These are phyloP conservation scores for Penicillium lagena DNA, from an alignment of 495 filamentous ascomycete species.

Conservation along the genomic window DNA sequence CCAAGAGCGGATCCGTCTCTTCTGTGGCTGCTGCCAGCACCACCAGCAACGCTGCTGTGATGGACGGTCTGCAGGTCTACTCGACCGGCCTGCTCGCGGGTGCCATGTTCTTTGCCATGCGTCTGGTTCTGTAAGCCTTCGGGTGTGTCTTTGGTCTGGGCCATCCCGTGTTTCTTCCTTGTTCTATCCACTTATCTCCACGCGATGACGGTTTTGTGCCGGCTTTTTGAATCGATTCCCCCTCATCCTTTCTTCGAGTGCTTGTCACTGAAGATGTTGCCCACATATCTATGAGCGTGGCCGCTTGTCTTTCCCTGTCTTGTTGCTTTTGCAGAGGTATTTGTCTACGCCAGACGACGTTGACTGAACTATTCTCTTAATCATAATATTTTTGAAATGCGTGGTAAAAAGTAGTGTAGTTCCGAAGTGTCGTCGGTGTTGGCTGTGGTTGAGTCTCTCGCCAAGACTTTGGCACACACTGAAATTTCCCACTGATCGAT, in stretches of 20 bases:
- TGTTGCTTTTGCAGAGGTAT: not conserved
- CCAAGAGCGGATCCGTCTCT: slow-evolving; percentile 16
- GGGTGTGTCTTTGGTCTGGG: slow-evolving; percentile 1
- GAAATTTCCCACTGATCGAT: slow-evolving; percentile 42
- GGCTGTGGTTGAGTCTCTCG: slow-evolving; percentile 15
- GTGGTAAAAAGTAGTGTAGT: too few species aligned
- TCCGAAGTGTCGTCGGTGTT: too few species aligned
- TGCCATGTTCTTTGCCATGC: slow-evolving; percentile 40
- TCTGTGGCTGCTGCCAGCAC: slow-evolving; percentile 24
- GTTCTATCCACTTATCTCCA: slow-evolving; percentile 11
- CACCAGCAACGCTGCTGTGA: slow-evolving; percentile 27
- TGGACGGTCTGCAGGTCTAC: slow-evolving; percentile 32
- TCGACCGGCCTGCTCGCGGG: slow-evolving; percentile 45
- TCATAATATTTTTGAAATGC: not conserved
- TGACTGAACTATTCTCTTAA: slow-evolving; percentile 7
- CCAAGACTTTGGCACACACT: slow-evolving; percentile 43
- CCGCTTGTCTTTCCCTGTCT: slow-evolving; percentile 13
- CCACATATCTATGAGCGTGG: slow-evolving; percentile 13
- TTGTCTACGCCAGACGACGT: not conserved
- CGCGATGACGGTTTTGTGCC: slow-evolving; percentile 6
- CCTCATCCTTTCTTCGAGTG: slow-evolving; percentile 3
- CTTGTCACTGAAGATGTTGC: slow-evolving; percentile 8
- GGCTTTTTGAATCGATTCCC: slow-evolving; percentile 13
- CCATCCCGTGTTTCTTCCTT: slow-evolving; percentile 1
- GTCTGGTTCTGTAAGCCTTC: slow-evolving; percentile 40